These are phyloP conservation scores for Mallotus japonicus DNA, from an alignment of 441 rosid genomes.

Conservation along the genomic window DNA sequence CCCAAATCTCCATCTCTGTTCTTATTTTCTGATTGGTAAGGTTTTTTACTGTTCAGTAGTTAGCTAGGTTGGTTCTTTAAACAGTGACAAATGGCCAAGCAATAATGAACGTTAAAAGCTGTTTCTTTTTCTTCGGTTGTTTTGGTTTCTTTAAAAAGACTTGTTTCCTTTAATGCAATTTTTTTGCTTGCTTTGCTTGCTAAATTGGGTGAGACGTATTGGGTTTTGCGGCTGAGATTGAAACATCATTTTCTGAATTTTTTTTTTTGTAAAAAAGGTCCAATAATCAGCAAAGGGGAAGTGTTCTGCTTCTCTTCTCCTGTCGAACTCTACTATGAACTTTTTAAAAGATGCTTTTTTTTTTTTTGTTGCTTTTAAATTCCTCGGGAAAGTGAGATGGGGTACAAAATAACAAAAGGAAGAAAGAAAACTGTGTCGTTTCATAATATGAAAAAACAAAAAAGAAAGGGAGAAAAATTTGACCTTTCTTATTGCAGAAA, in stretches of 20 bases:
- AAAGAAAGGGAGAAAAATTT: no score
- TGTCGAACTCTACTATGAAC: neutral
- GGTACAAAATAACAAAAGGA: neutral
- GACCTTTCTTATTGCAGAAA: neutral
- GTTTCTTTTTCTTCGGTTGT: neutral
- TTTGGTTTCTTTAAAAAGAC: neutral
- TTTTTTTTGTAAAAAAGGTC: neutral
- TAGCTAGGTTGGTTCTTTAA: neutral
- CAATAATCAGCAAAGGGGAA: neutral
- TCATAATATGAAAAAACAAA: neutral
- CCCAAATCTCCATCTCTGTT: conserved; percentile 1
- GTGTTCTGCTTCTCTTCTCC: no score
- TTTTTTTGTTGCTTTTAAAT: conserved; percentile 3
- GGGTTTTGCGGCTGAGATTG: conserved; percentile 41
- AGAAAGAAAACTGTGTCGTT: conserved; percentile 21
- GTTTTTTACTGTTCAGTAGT: neutral
- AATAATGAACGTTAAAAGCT: neutral
- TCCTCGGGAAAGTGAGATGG: conserved; percentile 29
- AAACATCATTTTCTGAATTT: conserved; percentile 25
- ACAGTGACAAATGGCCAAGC: neutral
- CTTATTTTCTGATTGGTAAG: neutral
- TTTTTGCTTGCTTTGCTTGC: conserved; percentile 13
- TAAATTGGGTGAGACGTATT: conserved; percentile 37
- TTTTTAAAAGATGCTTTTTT: conserved; percentile 10
- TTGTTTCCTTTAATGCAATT: no score